These are phyloP conservation scores for Tilletia setariae DNA, from an alignment of 1,284 basidiomycete genomes.

Conservation along the genomic window DNA sequence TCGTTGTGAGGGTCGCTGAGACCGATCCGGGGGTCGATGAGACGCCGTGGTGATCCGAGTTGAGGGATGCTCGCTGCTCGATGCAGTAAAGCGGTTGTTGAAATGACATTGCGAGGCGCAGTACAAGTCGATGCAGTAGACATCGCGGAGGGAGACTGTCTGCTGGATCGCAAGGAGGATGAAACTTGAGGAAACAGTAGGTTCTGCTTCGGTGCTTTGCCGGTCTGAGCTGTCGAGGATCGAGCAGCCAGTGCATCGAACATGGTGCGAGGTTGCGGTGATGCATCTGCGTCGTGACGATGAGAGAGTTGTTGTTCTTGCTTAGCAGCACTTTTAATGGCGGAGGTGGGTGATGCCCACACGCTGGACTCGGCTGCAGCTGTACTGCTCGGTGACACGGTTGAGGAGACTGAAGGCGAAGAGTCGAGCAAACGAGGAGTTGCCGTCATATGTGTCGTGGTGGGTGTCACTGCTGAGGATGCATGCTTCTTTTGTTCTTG, in stretches of 20 bases:
- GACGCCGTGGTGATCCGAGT: conserved; percentile 12
- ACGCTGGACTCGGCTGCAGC: neutral
- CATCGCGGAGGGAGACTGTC: neutral
- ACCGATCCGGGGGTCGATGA: neutral
- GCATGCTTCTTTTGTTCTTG: too few species aligned
- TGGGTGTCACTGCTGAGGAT: too few species aligned
- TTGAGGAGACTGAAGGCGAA: too few species aligned
- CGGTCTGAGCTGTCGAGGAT: neutral
- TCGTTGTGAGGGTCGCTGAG: conserved; percentile 10
- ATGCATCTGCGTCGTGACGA: neutral
- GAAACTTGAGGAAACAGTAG: conserved; percentile 1
- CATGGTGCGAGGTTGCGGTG: conserved; percentile 3
- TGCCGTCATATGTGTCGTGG: neutral
- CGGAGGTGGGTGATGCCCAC: neutral
- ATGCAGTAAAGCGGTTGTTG: neutral
- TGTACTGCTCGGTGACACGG: too few species aligned
- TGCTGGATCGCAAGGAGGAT: neutral
- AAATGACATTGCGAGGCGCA: neutral
- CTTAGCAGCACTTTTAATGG: neutral
- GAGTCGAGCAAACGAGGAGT: neutral
- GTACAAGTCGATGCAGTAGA: neutral
- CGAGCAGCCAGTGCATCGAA: conserved; percentile 11
- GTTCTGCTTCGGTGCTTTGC: too few species aligned
- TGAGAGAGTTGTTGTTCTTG: neutral
- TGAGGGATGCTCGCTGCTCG: conserved; percentile 14